phyloP scores from a whole-genome alignment of 2,329 filamentous ascomycete species.

The Verticillium isaacii region DNA sequence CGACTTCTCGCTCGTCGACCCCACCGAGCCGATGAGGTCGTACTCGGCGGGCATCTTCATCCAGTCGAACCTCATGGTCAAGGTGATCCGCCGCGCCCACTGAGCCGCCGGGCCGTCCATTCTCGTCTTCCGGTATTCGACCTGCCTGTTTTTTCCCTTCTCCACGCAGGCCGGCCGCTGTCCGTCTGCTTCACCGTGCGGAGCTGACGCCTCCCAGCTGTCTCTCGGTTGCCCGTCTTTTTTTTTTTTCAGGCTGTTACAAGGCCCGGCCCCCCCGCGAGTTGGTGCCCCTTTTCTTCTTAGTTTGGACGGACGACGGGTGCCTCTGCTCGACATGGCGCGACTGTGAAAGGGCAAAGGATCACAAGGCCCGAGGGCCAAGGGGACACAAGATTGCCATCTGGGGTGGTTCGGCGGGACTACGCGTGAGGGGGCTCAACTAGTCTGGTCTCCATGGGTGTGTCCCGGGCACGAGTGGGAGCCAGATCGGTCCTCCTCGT shows the following conservation, averaged over 20 bases:
- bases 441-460: too few relatives aligned
- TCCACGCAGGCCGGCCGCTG: neutral
- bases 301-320: neutral
- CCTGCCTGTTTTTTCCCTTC: neutral
- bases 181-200: neutral
- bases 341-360: neutral
- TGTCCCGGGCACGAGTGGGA: too few relatives aligned
- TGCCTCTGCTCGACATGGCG: neutral
- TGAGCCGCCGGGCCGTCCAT: neutral
- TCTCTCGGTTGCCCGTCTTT: neutral
- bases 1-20: constrained; percentile 24
- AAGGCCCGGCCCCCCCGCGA: neutral
- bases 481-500: too few relatives aligned
- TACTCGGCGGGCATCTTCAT: constrained; percentile 27
- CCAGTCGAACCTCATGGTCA: constrained; percentile 24
- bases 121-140: neutral
- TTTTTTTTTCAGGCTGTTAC: too few relatives aligned
- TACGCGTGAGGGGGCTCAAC: neutral
- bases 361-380: neutral
- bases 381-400: neutral
- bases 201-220: neutral
- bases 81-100: constrained; percentile 12
- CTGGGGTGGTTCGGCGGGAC: neutral
- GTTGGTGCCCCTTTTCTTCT: neutral
- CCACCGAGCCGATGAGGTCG: constrained; percentile 24